Conservation (phyloP, 2,329 filamentous ascomycete genomes). For the Lachnellula hyalina region DNA sequence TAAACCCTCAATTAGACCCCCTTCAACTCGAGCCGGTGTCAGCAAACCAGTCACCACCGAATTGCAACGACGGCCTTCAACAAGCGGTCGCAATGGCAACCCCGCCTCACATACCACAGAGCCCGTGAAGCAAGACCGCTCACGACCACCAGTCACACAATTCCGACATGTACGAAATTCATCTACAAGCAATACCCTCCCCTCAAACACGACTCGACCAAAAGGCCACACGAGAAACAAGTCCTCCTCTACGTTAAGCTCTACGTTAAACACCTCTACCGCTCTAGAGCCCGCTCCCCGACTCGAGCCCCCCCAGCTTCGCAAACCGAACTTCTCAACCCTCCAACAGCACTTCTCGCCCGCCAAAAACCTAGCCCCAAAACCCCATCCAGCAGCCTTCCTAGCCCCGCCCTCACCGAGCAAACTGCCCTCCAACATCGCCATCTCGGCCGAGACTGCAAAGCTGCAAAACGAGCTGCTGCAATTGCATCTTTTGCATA, state of each 20-base stretch:
- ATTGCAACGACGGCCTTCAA: constrained; percentile 23
- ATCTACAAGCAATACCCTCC: constrained; percentile 18
- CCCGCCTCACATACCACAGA: constrained; percentile 9
- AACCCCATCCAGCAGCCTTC: constrained; percentile 53
- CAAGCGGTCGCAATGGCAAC: constrained; percentile 6
- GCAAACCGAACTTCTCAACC: constrained; percentile 45
- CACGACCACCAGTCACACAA: constrained; percentile 22
- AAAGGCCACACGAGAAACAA: constrained; percentile 24
- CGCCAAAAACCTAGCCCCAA: constrained; percentile 54
- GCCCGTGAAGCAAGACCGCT: constrained; percentile 26
- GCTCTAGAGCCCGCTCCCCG: constrained; percentile 8
- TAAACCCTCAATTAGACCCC: constrained; percentile 25
- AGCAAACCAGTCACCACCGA: constrained; percentile 16
- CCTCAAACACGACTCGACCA: constrained; percentile 5
- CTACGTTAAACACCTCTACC: constrained; percentile 15
- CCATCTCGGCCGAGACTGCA: constrained; percentile 51
- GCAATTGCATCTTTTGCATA: constrained; percentile 60
- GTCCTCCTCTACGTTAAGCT: constrained; percentile 18
- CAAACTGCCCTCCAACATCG: constrained; percentile 56
- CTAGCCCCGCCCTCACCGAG: constrained; percentile 57
- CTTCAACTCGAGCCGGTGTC: constrained; percentile 17
- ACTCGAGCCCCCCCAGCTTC: constrained; percentile 13
- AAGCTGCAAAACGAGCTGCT: constrained; percentile 60
- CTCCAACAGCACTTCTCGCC: constrained; percentile 65
- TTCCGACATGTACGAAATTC: constrained; percentile 26